A percentile compares a stretch with the other conserved stretches of the same genome.
These are phyloP conservation scores for Vitis amurensis DNA, from an alignment of 164 flowering plant genomes.

Conservation along the genomic window DNA sequence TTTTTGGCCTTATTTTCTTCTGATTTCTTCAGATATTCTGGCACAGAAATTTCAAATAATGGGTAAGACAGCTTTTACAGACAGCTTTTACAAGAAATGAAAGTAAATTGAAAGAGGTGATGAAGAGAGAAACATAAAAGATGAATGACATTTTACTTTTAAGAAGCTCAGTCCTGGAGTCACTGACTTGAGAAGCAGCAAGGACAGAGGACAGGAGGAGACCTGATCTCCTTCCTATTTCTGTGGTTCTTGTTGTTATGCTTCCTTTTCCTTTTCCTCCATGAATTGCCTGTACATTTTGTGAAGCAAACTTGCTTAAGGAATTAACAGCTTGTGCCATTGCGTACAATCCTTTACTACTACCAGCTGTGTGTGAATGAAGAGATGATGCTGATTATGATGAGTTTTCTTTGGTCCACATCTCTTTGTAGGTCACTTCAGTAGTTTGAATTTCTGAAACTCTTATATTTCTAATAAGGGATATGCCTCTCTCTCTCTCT, in stretches of 20 bases:
- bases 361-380: constrained; percentile 14
- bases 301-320: constrained; percentile 36
- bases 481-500: no score
- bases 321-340: constrained; percentile 45
- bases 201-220: constrained; percentile 35
- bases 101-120: not conserved
- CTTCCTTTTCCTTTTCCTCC: constrained; percentile 15
- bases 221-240: constrained; percentile 43
- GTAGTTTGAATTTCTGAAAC: no score
- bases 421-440: not conserved
- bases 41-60: not conserved
- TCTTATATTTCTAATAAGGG: no score
- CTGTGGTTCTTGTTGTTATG: not conserved
- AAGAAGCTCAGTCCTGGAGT: constrained; percentile 54
- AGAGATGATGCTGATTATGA: constrained; percentile 1
- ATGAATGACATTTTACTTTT: constrained; percentile 31
- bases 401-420: constrained; percentile 6
- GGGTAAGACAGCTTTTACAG: no score
- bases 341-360: constrained; percentile 18
- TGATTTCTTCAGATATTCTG: constrained; percentile 81
- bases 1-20: constrained; percentile 83
- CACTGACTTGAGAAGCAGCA: constrained; percentile 26
- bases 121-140: not conserved
- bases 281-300: constrained; percentile 37
- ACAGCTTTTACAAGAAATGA: not conserved